Conservation (phyloP, 345 rosid species). For the Eucalyptus tenuipes region DNA sequence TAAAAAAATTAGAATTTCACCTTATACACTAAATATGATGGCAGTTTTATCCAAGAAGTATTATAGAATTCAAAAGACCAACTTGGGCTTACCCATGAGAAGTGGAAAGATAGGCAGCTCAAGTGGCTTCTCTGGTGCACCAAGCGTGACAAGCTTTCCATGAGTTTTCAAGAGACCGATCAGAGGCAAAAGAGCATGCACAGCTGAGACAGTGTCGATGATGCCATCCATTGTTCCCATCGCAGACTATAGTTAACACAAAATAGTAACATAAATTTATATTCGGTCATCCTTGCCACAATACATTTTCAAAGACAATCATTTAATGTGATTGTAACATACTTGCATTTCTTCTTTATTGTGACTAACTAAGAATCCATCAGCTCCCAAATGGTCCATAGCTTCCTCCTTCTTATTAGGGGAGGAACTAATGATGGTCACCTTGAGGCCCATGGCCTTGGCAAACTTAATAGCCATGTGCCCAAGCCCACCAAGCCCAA, state of each 20-base stretch:
- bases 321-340: neutral
- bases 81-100: constrained; percentile 7
- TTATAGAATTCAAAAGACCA: neutral
- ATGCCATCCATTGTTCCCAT: constrained; percentile 23
- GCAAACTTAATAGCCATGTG: constrained; percentile 42
- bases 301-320: neutral
- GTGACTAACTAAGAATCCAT: constrained; percentile 23
- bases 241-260: neutral
- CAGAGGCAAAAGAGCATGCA: constrained; percentile 17
- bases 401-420: constrained; percentile 29
- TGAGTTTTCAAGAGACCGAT: constrained; percentile 15
- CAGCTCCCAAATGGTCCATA: constrained; percentile 21
- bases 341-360: constrained; percentile 25
- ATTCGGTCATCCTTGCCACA: neutral
- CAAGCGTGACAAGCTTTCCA: constrained; percentile 25
- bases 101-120: constrained; percentile 24
- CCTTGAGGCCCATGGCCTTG: constrained; percentile 34
- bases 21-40: neutral
- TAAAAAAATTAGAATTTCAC: neutral
- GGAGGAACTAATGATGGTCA: constrained; percentile 38
- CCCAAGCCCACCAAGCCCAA: constrained; percentile 50
- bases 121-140: constrained; percentile 23
- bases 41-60: neutral
- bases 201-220: constrained; percentile 26
- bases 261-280: neutral